Conservation (phyloP, 208 protist genomes). For the Leishmania gerbilli region DNA sequence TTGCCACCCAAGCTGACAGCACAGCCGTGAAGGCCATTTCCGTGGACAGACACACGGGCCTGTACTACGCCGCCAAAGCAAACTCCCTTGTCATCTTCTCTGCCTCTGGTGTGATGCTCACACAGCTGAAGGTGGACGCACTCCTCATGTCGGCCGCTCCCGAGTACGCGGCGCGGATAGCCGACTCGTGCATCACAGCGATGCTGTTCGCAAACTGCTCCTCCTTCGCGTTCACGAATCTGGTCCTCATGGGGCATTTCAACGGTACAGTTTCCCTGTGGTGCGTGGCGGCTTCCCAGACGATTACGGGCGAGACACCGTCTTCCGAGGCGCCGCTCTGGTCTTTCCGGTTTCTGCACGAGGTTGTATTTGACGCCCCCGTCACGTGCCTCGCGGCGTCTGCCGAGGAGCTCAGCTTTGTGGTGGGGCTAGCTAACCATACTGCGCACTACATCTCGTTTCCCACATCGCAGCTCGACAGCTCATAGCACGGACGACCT, state of each 20-base stretch:
- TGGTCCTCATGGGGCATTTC: constrained; percentile 26
- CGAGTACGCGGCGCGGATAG: constrained; percentile 19
- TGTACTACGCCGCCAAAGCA: constrained; percentile 47
- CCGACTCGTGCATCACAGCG: constrained; percentile 19
- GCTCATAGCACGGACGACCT: not conserved
- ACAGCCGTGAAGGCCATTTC: constrained; percentile 38
- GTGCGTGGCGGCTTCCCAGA: constrained; percentile 26
- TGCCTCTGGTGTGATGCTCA: constrained; percentile 39
- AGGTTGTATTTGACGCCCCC: constrained; percentile 23
- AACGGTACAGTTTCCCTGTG: constrained; percentile 33
- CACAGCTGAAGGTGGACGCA: constrained; percentile 24
- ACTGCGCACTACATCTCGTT: constrained; percentile 20
- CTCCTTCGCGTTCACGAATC: constrained; percentile 25
- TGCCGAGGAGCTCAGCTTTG: constrained; percentile 21
- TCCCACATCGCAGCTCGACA: constrained; percentile 18
- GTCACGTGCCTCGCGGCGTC: constrained; percentile 21
- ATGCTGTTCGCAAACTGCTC: constrained; percentile 31
- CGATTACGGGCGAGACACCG: constrained; percentile 9
- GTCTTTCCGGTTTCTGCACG: constrained; percentile 31
- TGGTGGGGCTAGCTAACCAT: constrained; percentile 24
- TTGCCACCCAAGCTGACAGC: constrained; percentile 21
- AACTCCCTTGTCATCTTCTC: constrained; percentile 45
- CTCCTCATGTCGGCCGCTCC: constrained; percentile 24
- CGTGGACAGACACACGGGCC: constrained; percentile 28
- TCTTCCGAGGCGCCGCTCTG: constrained; percentile 18